Evolutionary conservation across 1,284 basidiomycete genomes (phyloP), one percentile per base, ranked within the genome.

Genomic region (Stereum hirsutum): DNA sequence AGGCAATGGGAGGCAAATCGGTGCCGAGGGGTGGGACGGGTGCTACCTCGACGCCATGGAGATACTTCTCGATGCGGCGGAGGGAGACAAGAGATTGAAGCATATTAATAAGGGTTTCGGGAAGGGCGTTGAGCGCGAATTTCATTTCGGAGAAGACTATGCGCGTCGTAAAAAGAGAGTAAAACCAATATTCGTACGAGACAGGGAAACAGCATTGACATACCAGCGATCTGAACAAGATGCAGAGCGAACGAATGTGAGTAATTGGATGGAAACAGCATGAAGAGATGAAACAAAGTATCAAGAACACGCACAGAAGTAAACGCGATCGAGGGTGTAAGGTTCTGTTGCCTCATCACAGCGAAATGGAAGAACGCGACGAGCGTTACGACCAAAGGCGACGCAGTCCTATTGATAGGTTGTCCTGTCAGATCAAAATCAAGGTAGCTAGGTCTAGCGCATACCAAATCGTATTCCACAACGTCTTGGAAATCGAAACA

Each of bases 61-160:
- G 74, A 60, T 91, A 95, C 58, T 89, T 92, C 58, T 95, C 90
- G 49, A 96, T 94, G 39, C 92, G 87, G 12, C 87, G 78, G 37
- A 94, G 70, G 3, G 90, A 94, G 19, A 95, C 89, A 43, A 90
- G 73, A 43, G 80, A 75, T 63, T 90, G 89, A 8, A 93, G 70
- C 63, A 89, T 75, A 54, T 89, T 85, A 57, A 95, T 89, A 53
- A 94, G 81, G 0, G 89, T 91, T 59, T 95, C 92, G 0, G 92
- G 92, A 2, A 96, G 72, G 1, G 86, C 84, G 53, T 87, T 90
- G 36, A 92, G 70, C 1, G 84, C 82, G 52, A 81, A 89, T 49
- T 82, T 83, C 65, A 96, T 80, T 62, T 95, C 91, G 46, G 75
- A 75, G 64, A 95, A 95, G 6, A 97, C 89, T 69, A 24, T 64